Evolutionary conservation across 2,329 filamentous ascomycete species (phyloP).

Genomic region (Verticillium longisporum): DNA sequence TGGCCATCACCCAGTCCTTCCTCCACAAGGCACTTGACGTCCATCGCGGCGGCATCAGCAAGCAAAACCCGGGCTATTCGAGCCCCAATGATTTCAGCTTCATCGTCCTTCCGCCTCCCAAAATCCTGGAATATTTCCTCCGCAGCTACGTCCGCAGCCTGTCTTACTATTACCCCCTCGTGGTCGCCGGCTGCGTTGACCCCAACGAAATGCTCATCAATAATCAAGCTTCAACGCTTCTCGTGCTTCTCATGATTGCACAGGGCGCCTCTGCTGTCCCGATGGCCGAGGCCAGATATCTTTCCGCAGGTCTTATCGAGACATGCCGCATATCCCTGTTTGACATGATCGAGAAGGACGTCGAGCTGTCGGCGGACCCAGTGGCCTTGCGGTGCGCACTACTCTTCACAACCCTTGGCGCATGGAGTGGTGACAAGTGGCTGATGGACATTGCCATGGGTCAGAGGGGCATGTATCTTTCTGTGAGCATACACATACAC

Average conservation of each 20-base stretch:
- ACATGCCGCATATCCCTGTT: conserved; percentile 67
- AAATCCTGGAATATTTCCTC: conserved; percentile 62
- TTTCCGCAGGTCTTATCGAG: conserved; percentile 61
- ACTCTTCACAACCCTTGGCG: conserved; percentile 60
- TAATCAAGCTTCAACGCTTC: conserved; percentile 57
- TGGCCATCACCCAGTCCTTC: conserved; percentile 66
- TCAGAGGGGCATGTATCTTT: conserved; percentile 65
- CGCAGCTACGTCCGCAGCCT: conserved; percentile 60
- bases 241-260: conserved; percentile 66
- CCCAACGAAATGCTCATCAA: conserved; percentile 62
- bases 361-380: conserved; percentile 59
- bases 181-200: conserved; percentile 48
- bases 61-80: conserved; percentile 31
- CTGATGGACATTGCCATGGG: conserved; percentile 73
- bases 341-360: conserved; percentile 65
- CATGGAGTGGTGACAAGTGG: conserved; percentile 72
- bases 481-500: conserved; percentile 31
- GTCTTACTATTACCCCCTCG: conserved; percentile 59
- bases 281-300: conserved; percentile 55
- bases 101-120: conserved; percentile 57
- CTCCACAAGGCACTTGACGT: conserved; percentile 65
- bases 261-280: conserved; percentile 63
- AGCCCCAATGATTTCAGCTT: conserved; percentile 44
- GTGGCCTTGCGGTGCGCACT: conserved; percentile 59
- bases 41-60: conserved; percentile 43